These are phyloP conservation scores for Suillus bovinus DNA, from an alignment of 768 basidiomycete genomes.

Conservation along the genomic window DNA sequence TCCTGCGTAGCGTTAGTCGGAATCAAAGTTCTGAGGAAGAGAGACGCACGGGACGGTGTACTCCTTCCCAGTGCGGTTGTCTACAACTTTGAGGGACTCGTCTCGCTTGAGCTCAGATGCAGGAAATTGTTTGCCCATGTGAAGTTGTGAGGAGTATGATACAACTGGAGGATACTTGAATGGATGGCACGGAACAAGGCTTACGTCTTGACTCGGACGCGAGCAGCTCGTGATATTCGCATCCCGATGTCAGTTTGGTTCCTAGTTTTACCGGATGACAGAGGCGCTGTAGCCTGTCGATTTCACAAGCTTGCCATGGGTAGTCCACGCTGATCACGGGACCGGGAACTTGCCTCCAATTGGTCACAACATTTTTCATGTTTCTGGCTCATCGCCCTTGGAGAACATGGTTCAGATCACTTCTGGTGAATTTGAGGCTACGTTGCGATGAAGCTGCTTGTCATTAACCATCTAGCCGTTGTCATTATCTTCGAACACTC, in stretches of 20 bases:
- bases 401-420: too few relatives aligned
- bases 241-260: background rate
- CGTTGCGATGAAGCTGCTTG: too few relatives aligned
- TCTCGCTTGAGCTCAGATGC: constrained; percentile 19
- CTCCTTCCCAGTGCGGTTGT: constrained; percentile 84
- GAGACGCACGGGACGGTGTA: constrained; percentile 71
- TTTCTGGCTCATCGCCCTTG: too few relatives aligned
- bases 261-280: background rate
- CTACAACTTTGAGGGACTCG: constrained; percentile 61
- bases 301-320: background rate
- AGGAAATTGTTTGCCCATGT: constrained; percentile 30
- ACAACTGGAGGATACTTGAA: background rate
- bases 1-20: constrained; percentile 42
- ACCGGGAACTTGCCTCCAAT: too few relatives aligned
- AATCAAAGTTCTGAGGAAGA: background rate
- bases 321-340: background rate
- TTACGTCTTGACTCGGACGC: background rate
- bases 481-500: too few relatives aligned
- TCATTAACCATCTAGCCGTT: too few relatives aligned
- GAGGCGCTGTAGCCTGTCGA: background rate
- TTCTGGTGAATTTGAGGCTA: too few relatives aligned
- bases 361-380: too few relatives aligned
- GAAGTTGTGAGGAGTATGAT: background rate
- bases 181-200: background rate
- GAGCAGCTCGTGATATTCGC: background rate